Conservation (phyloP, 2,329 filamentous ascomycete species). For the Fusarium compactum region DNA sequence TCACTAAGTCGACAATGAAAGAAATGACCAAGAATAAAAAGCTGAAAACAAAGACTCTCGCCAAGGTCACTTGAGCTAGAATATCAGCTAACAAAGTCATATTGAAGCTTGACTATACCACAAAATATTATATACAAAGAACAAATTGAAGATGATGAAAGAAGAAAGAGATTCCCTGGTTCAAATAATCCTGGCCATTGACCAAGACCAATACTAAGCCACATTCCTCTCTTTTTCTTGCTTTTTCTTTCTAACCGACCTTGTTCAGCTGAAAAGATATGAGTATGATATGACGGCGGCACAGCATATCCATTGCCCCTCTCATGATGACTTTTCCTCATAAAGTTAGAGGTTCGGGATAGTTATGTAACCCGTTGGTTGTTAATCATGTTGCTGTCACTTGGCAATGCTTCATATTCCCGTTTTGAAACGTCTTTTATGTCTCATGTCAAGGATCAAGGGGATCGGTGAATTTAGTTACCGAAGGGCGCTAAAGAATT, state of each 20-base stretch:
- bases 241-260: not conserved
- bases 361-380: not conserved
- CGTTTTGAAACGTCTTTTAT: conserved; percentile 3
- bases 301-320: not conserved
- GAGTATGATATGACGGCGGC: not conserved
- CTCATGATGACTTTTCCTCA: not conserved
- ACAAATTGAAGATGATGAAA: not conserved
- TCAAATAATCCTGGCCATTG: not conserved
- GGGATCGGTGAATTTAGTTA: not conserved
- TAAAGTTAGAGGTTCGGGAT: not conserved
- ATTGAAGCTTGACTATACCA: not conserved
- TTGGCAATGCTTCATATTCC: not conserved
- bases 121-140: not conserved
- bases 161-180: not conserved
- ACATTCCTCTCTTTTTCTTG: not conserved
- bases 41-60: conserved; percentile 46
- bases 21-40: conserved; percentile 52
- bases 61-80: conserved; percentile 49
- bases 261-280: not conserved
- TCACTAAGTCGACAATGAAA: conserved; percentile 56
- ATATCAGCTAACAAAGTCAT: conserved; percentile 31
- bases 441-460: conserved; percentile 23
- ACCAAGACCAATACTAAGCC: not conserved
- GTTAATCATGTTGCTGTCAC: not conserved
- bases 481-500: not conserved